These are phyloP conservation scores for Aspergillus persii DNA, from an alignment of 2,329 filamentous ascomycete species.

Conservation along the genomic window DNA sequence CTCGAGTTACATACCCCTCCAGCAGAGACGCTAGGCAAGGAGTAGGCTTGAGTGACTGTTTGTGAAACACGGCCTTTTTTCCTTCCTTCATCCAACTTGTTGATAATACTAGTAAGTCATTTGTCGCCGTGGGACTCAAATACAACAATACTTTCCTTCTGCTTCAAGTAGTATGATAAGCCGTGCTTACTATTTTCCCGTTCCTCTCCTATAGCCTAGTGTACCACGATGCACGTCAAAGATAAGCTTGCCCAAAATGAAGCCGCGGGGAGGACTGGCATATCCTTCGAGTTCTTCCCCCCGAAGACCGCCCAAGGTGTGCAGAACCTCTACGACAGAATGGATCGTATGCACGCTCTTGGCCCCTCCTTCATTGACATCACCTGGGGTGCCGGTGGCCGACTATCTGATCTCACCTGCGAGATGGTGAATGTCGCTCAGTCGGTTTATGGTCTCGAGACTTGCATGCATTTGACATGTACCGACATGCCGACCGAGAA, in stretches of 20 bases:
- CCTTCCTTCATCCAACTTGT: background rate
- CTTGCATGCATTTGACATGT: constrained; percentile 98
- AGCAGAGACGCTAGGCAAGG: background rate
- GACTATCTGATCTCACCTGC: constrained; percentile 85
- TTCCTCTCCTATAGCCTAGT: constrained; percentile 3
- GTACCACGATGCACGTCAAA: constrained; percentile 82
- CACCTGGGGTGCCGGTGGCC: constrained; percentile 95
- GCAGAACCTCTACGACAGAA: constrained; percentile 97
- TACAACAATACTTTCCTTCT: background rate
- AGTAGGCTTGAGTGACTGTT: background rate
- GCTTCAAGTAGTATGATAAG: background rate
- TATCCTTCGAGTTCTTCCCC: constrained; percentile 99
- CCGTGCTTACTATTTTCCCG: constrained; percentile 1
- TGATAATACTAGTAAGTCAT: background rate
- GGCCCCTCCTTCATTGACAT: constrained; percentile 97
- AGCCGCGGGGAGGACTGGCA: constrained; percentile 75
- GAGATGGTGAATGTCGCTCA: constrained; percentile 98
- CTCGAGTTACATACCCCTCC: background rate
- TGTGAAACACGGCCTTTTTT: background rate
- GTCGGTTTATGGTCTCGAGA: constrained; percentile 92
- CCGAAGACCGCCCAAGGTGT: constrained; percentile 88
- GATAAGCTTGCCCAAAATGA: constrained; percentile 84
- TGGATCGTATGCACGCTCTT: constrained; percentile 97
- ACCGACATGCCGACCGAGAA: constrained; percentile 95
- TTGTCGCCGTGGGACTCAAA: background rate